These are phyloP conservation scores for Penicillium crystallinum DNA, from an alignment of 495 filamentous ascomycete species.

Conservation along the genomic window DNA sequence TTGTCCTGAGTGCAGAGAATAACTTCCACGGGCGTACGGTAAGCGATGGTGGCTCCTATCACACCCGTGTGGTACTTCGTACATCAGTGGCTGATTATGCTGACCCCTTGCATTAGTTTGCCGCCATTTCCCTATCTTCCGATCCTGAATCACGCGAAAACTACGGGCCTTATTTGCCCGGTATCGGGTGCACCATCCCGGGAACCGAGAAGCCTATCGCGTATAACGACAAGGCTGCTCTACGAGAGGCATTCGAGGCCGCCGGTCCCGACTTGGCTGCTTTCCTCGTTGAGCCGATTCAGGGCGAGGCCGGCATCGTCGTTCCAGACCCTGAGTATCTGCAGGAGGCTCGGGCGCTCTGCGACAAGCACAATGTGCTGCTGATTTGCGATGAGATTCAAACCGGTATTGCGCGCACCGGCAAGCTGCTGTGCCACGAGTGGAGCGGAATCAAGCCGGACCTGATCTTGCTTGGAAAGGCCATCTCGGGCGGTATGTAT, in stretches of 20 bases:
- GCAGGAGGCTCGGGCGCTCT: constrained; percentile 71
- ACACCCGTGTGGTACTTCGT: neutral
- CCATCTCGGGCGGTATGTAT: constrained; percentile 97
- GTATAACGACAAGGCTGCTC: constrained; percentile 78
- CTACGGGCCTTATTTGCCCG: constrained; percentile 92
- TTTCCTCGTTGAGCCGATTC: constrained; percentile 95
- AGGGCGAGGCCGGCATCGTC: constrained; percentile 95
- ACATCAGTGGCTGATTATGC: constrained; percentile 8
- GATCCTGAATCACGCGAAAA: constrained; percentile 95
- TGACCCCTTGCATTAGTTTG: constrained; percentile 59
- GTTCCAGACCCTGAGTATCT: constrained; percentile 92
- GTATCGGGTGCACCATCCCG: constrained; percentile 73
- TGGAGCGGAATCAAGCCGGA: constrained; percentile 96
- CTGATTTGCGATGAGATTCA: constrained; percentile 99
- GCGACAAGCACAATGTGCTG: constrained; percentile 89
- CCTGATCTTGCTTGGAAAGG: constrained; percentile 91
- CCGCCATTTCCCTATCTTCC: constrained; percentile 87
- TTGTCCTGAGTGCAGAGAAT: constrained; percentile 78
- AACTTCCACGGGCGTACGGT: constrained; percentile 98
- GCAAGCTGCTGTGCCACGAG: constrained; percentile 86
- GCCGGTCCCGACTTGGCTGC: constrained; percentile 84
- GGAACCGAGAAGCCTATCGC: constrained; percentile 71
- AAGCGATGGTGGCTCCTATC: constrained; percentile 28
- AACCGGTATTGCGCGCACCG: constrained; percentile 92
- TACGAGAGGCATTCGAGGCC: constrained; percentile 71